Base-by-base conservation (phyloP, 2,329 filamentous ascomycete genomes). In the Didymella glomerata region DNA sequence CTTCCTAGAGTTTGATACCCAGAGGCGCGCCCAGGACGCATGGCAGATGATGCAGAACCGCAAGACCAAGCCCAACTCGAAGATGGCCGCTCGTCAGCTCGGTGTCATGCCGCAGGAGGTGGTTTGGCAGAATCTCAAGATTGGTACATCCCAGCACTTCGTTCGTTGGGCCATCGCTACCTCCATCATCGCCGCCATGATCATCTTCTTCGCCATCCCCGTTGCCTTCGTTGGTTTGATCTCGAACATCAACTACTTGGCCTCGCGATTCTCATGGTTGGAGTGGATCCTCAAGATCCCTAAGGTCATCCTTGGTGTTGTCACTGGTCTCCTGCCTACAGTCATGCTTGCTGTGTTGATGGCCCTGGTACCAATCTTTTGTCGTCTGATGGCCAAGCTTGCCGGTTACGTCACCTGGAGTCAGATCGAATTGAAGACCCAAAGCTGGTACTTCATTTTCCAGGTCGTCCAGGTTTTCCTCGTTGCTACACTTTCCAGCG, bases 391-490 rank as follows among this genome's bases (percentile, higher is more conserved):
- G 65, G 76, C 77, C 25, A 77, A 75, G 55, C 38, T 74, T 44
- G 72, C 75, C 20, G 78, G 78, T 13, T 75, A 73, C 70, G 68
- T 68, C 4, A 82, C 81, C 0, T 74, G 72, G 25, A 77, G 79
- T 34, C 78, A 81, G 51, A 77, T 81, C 13, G 81, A 83, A 48
- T 82, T 98, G 16, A 93, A 92, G 61, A 92, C 91, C 0, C 95
- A 99, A 74, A 94, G 93, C 70, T 90, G 88, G 67, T 99, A 97
- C 82, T 99, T 98, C 73, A 87, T 85, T 45, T 96, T 96, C 82
- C 92, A 95, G 77, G 87, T 98, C 41, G 85, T 98, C n/a, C 93
- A 98, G 75, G 92, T 97, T 38, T 98, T 98, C 81, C 81, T 98
- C 58, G 87, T 98, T 50, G 88, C 92, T 0, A 97, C 94, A 0